A percentile compares a stretch with the other conserved stretches of the same genome.
phyloP scores from a whole-genome alignment of 345 rosid species.

The Brassica carinata region DNA sequence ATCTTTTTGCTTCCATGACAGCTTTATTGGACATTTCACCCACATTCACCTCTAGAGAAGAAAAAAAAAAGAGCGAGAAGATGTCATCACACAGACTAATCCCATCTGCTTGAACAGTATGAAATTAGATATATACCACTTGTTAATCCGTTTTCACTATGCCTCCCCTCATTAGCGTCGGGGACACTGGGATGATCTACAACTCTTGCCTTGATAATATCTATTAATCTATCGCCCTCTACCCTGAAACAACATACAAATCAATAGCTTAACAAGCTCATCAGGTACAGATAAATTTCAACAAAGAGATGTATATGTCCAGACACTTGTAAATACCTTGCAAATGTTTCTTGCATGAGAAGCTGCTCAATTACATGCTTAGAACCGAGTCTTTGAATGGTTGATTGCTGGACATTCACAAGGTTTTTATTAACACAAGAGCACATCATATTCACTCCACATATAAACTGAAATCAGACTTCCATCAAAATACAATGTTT shows the following conservation, averaged over 20 bases:
- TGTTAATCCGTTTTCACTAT: constrained; percentile 28
- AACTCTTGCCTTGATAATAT: constrained; percentile 75
- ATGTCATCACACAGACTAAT: constrained; percentile 23
- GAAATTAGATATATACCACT: constrained; percentile 45
- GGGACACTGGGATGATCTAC: constrained; percentile 43
- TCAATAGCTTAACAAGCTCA: constrained; percentile 16
- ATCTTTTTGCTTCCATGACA: constrained; percentile 75
- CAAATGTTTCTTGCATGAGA: constrained; percentile 72
- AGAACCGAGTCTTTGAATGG: constrained; percentile 32
- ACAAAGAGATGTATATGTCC: constrained; percentile 3
- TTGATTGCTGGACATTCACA: constrained; percentile 36
- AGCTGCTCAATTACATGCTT: constrained; percentile 76
- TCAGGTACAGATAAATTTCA: neutral
- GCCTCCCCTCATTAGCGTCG: constrained; percentile 21
- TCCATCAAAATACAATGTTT: neutral
- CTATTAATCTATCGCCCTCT: constrained; percentile 66
- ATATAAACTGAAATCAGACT: neutral
- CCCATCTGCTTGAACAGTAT: constrained; percentile 15
- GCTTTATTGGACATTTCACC: constrained; percentile 55
- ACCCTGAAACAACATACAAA: constrained; percentile 63
- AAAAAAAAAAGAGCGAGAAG: constrained; percentile 28
- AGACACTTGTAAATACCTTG: constrained; percentile 57
- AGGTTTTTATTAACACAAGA: constrained; percentile 30
- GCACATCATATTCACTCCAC: constrained; percentile 26
- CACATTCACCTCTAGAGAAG: constrained; percentile 48